Evolutionary conservation across 2,329 filamentous ascomycete species (phyloP).

Genomic region (Didymella lethalis): DNA sequence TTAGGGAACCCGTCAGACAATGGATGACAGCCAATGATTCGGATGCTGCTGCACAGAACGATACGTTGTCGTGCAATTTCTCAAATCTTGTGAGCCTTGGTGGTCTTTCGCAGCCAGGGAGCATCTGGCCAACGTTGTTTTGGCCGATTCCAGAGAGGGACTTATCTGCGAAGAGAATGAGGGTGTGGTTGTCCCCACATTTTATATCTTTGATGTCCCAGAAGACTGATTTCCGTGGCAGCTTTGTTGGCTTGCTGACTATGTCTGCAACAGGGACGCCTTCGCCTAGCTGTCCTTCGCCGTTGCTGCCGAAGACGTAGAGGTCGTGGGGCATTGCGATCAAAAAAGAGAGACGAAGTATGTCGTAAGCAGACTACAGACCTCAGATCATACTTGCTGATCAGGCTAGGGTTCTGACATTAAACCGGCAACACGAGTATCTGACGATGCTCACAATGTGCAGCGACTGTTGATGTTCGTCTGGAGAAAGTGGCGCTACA

Average conservation of each 20-base stretch:
- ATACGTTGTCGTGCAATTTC: not conserved
- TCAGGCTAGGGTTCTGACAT: too few species aligned
- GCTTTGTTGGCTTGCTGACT: slow-evolving; percentile 29
- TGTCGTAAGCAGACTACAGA: too few species aligned
- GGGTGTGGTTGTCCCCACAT: slow-evolving; percentile 86
- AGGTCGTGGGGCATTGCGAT: slow-evolving; percentile 31
- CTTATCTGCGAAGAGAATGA: slow-evolving; percentile 70
- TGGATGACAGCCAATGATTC: slow-evolving; percentile 38
- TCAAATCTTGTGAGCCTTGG: not conserved
- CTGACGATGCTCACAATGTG: not conserved
- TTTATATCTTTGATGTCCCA: slow-evolving; percentile 49
- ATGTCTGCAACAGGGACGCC: slow-evolving; percentile 57
- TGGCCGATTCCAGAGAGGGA: slow-evolving; percentile 72
- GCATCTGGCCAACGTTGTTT: slow-evolving; percentile 55
- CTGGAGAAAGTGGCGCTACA: slow-evolving; percentile 5
- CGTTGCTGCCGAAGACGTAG: slow-evolving; percentile 62
- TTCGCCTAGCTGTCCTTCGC: slow-evolving; percentile 57
- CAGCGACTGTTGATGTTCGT: not conserved
- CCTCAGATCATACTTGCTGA: too few species aligned
- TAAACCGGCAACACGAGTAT: not conserved
- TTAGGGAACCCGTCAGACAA: not conserved
- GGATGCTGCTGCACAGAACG: slow-evolving; percentile 34
- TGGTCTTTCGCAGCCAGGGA: not conserved
- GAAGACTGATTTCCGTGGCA: slow-evolving; percentile 11
- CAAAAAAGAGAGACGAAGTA: not conserved